Evolutionary conservation across 345 rosid genomes (phyloP).

Genomic region (Salix exigua): DNA sequence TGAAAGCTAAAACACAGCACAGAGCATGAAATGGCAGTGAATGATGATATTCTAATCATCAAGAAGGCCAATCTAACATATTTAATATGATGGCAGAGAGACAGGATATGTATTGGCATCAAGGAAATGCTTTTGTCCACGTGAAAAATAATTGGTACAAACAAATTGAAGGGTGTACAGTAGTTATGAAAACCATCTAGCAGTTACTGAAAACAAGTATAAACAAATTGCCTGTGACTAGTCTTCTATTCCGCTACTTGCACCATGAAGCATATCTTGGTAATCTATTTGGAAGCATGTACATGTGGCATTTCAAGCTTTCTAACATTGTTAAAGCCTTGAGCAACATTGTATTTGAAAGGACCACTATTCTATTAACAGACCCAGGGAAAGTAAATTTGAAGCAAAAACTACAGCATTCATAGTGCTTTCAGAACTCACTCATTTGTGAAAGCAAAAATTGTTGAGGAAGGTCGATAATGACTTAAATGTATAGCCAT

Average conservation of each 20-base stretch:
- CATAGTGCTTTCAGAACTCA: constrained; percentile 31
- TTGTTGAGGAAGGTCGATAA: constrained; percentile 75
- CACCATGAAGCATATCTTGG: neutral
- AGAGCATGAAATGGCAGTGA: neutral
- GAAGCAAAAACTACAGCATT: neutral
- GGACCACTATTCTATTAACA: neutral
- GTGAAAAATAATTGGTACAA: neutral
- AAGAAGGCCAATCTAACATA: neutral
- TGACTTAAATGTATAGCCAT: constrained; percentile 87
- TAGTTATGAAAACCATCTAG: neutral
- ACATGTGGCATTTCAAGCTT: neutral
- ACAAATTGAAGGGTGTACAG: neutral
- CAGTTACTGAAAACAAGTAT: neutral
- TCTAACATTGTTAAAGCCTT: neutral
- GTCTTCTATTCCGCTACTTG: neutral
- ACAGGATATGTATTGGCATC: neutral
- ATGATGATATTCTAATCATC: neutral
- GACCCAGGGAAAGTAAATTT: neutral
- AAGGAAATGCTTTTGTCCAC: neutral
- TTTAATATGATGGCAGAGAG: neutral
- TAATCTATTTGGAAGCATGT: neutral
- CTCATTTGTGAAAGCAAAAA: constrained; percentile 95
- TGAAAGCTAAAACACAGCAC: neutral
- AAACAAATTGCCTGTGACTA: neutral
- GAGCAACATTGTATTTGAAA: neutral